phyloP scores from a whole-genome alignment of 306 rosid genomes.

The Glycyrrhiza uralensis region DNA sequence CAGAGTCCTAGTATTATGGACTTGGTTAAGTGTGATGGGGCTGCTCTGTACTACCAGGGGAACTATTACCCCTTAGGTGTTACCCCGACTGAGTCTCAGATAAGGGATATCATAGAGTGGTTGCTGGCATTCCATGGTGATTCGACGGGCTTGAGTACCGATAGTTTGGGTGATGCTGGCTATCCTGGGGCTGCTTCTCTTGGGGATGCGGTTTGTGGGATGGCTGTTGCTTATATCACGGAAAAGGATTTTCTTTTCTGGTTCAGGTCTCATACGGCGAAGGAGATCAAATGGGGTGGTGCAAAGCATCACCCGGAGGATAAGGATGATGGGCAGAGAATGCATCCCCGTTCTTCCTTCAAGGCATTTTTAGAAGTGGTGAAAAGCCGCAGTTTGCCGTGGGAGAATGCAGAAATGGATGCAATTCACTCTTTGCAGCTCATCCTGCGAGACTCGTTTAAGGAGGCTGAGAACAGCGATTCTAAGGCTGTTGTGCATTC shows the following conservation, averaged over 20 bases:
- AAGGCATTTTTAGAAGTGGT: slow-evolving; percentile 96
- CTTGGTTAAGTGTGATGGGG: slow-evolving; percentile 92
- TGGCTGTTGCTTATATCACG: slow-evolving; percentile 92
- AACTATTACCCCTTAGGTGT: slow-evolving; percentile 72
- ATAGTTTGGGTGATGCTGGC: slow-evolving; percentile 94
- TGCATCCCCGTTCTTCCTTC: slow-evolving; percentile 98
- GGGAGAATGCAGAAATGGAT: slow-evolving; percentile 98
- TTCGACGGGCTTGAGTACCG: slow-evolving; percentile 96
- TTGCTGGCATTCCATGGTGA: slow-evolving; percentile 74
- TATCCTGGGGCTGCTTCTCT: slow-evolving; percentile 85
- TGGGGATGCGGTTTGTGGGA: slow-evolving; percentile 94
- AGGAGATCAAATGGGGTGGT: slow-evolving; percentile 98
- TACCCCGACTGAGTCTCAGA: slow-evolving; percentile 75
- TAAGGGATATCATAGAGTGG: slow-evolving; percentile 87
- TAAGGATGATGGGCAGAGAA: slow-evolving; percentile 94
- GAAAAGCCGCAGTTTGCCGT: slow-evolving; percentile 88
- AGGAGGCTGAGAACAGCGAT: slow-evolving; percentile 54
- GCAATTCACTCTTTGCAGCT: slow-evolving; percentile 98
- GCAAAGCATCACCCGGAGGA: slow-evolving; percentile 99
- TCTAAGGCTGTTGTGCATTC: slow-evolving; percentile 69
- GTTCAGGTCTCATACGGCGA: slow-evolving; percentile 91
- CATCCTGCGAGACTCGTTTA: slow-evolving; percentile 84
- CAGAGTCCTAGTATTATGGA: slow-evolving; percentile 95
- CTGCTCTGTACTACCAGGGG: slow-evolving; percentile 72
- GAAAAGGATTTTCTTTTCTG: slow-evolving; percentile 83